Percentiles rank a stretch among this genome's conserved stretches.
Conservation (phyloP, 257 asterid genomes). For the Echium plantagineum region DNA sequence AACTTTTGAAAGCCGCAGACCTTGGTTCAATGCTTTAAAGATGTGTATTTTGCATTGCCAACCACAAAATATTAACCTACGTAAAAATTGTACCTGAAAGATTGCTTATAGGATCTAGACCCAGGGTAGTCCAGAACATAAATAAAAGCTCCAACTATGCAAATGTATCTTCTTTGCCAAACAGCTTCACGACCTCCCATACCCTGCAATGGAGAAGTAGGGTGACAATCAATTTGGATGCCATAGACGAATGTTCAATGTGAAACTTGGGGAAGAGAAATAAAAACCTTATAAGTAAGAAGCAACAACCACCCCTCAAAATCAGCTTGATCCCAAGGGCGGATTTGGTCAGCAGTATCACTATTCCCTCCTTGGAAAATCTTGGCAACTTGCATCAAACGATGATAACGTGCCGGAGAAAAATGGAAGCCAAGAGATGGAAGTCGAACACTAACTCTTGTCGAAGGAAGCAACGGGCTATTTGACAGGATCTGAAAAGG, state of each 20-base stretch:
- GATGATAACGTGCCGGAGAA: slow-evolving; percentile 97
- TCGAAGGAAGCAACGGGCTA: slow-evolving; percentile 64
- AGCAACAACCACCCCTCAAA: slow-evolving; percentile 77
- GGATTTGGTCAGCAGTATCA: slow-evolving; percentile 31
- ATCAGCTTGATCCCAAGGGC: slow-evolving; percentile 93
- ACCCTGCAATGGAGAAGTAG: slow-evolving; percentile 41
- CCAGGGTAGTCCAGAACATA: slow-evolving; percentile 68
- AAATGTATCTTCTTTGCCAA: slow-evolving; percentile 89
- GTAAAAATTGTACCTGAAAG: slow-evolving; percentile 43
- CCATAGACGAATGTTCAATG: background rate
- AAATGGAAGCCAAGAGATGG: slow-evolving; percentile 85
- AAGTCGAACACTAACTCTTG: slow-evolving; percentile 73
- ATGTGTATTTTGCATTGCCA: too few relatives aligned
- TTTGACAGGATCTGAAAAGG: slow-evolving; percentile 65
- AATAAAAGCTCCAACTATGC: slow-evolving; percentile 80
- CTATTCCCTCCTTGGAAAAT: slow-evolving; percentile 52
- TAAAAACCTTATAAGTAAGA: slow-evolving; percentile 66
- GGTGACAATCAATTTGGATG: slow-evolving; percentile 12
- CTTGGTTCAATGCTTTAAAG: background rate
- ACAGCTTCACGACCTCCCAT: slow-evolving; percentile 97
- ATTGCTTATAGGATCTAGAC: slow-evolving; percentile 71
- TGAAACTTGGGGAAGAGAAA: background rate
- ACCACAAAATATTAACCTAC: slow-evolving; percentile 2
- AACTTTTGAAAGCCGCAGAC: background rate
- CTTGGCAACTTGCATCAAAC: slow-evolving; percentile 79